Conservation (phyloP, 225 moss, liverwort and hornwort species). For the Pseudoscleropodium purum region DNA sequence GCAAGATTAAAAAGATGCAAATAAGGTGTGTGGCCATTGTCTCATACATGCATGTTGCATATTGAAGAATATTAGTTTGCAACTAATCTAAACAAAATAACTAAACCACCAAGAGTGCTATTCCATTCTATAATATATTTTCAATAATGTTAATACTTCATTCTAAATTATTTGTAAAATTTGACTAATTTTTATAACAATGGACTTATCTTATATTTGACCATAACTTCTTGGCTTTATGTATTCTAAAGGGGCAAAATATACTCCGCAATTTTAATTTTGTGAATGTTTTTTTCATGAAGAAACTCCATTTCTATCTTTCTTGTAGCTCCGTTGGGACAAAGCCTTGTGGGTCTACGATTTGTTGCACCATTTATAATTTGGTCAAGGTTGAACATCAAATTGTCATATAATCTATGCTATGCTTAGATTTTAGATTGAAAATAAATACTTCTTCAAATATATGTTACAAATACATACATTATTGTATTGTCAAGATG, state of each 20-base stretch:
- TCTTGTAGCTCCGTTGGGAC: neutral
- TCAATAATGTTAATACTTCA: neutral
- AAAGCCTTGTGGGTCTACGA: neutral
- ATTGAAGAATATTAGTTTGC: neutral
- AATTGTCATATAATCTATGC: neutral
- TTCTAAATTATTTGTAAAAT: neutral
- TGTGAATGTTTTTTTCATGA: no score
- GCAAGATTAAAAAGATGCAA: neutral
- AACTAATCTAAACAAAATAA: neutral
- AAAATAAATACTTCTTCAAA: neutral
- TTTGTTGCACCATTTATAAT: neutral
- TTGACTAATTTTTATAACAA: neutral
- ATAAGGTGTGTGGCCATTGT: neutral
- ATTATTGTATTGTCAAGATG: neutral
- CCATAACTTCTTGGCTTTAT: neutral
- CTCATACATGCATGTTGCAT: neutral
- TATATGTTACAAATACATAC: neutral
- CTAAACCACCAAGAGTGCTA: neutral
- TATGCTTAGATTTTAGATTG: neutral
- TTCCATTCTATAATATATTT: neutral
- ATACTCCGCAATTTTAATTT: rapidly evolving
- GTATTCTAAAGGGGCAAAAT: neutral
- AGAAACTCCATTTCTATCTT: neutral
- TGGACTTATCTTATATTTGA: neutral
- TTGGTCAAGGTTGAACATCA: neutral